These are phyloP conservation scores for Fusarium nurragi DNA, from an alignment of 2,329 filamentous ascomycete species.

Conservation along the genomic window DNA sequence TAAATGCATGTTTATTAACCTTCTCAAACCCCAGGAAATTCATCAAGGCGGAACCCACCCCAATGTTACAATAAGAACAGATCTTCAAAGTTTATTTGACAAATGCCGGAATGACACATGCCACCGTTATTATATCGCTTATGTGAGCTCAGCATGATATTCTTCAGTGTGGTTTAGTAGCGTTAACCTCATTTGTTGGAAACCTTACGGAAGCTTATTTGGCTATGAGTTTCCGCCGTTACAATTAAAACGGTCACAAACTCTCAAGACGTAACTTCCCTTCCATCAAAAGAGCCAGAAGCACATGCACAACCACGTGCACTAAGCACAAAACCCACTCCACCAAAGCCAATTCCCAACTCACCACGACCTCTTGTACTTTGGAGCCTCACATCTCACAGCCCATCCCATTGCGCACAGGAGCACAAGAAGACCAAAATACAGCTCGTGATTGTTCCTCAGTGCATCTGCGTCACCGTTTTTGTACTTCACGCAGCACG, in stretches of 20 bases:
- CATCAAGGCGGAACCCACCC: too few relatives aligned
- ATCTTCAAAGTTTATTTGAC: too few relatives aligned
- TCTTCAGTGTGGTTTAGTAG: too few relatives aligned
- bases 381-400: conserved; percentile 27
- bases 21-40: too few relatives aligned
- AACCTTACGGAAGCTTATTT: too few relatives aligned
- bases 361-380: background rate
- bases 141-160: too few relatives aligned
- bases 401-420: conserved; percentile 1
- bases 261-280: background rate
- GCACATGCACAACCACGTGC: conserved; percentile 26
- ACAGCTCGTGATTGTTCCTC: conserved; percentile 4
- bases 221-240: background rate
- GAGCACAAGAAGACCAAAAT: background rate
- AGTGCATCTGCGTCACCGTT: background rate
- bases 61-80: too few relatives aligned
- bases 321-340: conserved; percentile 7
- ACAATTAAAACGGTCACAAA: background rate
- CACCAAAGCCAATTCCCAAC: conserved; percentile 15
- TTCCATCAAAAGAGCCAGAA: conserved; percentile 5
- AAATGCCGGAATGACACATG: too few relatives aligned
- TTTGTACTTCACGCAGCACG: background rate
- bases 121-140: too few relatives aligned
- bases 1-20: too few relatives aligned
- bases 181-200: too few relatives aligned